A percentile compares a stretch with the other conserved stretches of the same genome.
Evolutionary conservation across 148 eudicot species (phyloP).

Genomic region (Fagopyrum homotropicum): DNA sequence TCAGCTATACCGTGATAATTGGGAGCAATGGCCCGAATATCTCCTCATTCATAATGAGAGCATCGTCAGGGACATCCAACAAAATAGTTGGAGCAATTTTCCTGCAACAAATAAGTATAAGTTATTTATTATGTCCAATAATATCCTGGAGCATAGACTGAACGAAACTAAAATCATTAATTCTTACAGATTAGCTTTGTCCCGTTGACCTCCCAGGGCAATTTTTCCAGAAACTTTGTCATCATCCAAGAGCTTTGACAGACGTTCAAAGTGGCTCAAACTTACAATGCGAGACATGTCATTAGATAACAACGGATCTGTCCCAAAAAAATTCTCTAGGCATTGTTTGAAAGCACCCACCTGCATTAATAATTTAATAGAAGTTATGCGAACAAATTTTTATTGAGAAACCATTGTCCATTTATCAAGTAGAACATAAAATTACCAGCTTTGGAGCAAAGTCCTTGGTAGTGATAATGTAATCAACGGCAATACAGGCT

Average conservation of each 20-base stretch:
- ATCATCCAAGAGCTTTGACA: slow-evolving; percentile 43
- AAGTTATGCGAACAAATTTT: not conserved
- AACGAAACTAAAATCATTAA: not conserved
- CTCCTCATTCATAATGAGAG: slow-evolving; percentile 59
- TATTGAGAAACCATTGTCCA: not conserved
- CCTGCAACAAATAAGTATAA: slow-evolving; percentile 22
- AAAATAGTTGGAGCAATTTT: slow-evolving; percentile 58
- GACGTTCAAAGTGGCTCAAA: slow-evolving; percentile 43
- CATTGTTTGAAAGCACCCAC: slow-evolving; percentile 38
- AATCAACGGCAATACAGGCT: slow-evolving; percentile 55
- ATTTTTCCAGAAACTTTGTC: slow-evolving; percentile 41
- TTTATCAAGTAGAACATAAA: not conserved
- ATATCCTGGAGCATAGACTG: not conserved
- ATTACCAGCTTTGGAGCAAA: slow-evolving; percentile 52
- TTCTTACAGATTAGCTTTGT: slow-evolving; percentile 37
- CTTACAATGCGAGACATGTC: slow-evolving; percentile 48
- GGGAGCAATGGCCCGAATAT: slow-evolving; percentile 77
- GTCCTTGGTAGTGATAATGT: slow-evolving; percentile 48
- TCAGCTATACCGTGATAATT: slow-evolving; percentile 33
- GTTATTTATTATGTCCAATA: not conserved
- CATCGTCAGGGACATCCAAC: slow-evolving; percentile 53
- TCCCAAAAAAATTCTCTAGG: slow-evolving; percentile 38
- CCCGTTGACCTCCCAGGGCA: slow-evolving; percentile 50
- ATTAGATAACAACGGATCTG: slow-evolving; percentile 35
- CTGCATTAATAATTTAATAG: slow-evolving; percentile 16